A percentile compares a stretch with the other conserved stretches of the same genome.
Conservation (phyloP, 139 green algal species). For the Desmodesmus armatus region DNA sequence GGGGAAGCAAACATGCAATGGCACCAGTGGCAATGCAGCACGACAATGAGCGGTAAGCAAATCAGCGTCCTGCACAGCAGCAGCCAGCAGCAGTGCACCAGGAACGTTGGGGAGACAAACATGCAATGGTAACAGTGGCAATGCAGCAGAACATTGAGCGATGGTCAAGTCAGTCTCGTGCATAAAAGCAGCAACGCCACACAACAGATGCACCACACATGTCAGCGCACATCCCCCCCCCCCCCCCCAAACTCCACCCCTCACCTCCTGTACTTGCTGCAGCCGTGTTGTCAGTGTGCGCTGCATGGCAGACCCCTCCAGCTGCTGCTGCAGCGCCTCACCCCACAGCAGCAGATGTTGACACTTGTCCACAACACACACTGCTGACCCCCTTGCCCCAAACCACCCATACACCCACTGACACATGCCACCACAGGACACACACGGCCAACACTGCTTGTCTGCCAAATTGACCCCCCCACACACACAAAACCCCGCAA, state of each 20-base stretch:
- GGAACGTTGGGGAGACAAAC: too few species aligned
- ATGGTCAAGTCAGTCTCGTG: too few species aligned
- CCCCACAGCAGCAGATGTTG: slow-evolving; percentile 69
- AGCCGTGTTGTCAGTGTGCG: slow-evolving; percentile 43
- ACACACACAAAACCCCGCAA: too few species aligned
- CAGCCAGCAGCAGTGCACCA: too few species aligned
- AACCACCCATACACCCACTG: too few species aligned
- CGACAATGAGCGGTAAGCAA: neutral
- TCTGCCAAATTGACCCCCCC: too few species aligned
- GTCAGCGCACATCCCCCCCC: neutral
- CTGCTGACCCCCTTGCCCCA: too few species aligned
- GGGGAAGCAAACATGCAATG: slow-evolving; percentile 8
- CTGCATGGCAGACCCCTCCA: slow-evolving; percentile 57
- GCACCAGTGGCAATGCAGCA: neutral
- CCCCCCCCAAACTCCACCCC: too few species aligned
- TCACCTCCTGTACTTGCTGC: slow-evolving; percentile 57
- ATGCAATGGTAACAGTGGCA: neutral
- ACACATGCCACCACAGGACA: too few species aligned
- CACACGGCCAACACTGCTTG: too few species aligned
- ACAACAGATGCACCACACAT: neutral
- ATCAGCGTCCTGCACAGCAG: neutral
- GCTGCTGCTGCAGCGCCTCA: slow-evolving; percentile 48
- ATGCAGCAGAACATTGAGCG: neutral
- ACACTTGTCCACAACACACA: too few species aligned
- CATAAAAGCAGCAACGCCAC: neutral